These are phyloP conservation scores for Aplosporella prunicola DNA, from an alignment of 2,329 filamentous ascomycete species.

Conservation along the genomic window DNA sequence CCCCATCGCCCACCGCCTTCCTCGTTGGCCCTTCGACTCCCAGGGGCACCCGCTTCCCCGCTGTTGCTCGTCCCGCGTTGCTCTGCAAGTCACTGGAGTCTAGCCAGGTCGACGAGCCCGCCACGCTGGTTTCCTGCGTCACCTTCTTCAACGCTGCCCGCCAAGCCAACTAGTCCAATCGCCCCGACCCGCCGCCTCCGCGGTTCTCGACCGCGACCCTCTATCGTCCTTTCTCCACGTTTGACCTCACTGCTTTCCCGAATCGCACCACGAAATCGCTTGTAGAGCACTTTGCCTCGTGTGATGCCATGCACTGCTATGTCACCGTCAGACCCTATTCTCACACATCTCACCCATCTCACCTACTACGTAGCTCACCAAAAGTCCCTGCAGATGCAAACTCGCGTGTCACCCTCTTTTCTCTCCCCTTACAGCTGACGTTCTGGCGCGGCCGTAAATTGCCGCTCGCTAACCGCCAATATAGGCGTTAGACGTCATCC, in stretches of 20 bases:
- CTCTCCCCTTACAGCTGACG: background rate
- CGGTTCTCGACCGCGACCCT: background rate
- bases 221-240: no score
- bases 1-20: background rate
- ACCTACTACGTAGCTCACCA: background rate
- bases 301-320: no score
- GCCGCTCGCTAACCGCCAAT: no score
- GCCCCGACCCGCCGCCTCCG: background rate
- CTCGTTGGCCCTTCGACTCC: background rate
- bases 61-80: background rate
- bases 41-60: background rate
- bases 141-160: conserved; percentile 4
- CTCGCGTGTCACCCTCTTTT: background rate
- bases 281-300: no score
- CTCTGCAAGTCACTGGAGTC: background rate
- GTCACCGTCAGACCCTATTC: background rate
- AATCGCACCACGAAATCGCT: no score
- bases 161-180: background rate
- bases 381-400: no score
- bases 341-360: background rate
- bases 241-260: background rate
- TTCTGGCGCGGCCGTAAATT: no score
- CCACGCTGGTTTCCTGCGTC: background rate
- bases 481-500: no score
- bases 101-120: background rate